Evolutionary conservation across 2,329 filamentous ascomycete species (phyloP), one percentile per base, ranked within the genome.

Genomic region (Pezicula neosporulosa): DNA sequence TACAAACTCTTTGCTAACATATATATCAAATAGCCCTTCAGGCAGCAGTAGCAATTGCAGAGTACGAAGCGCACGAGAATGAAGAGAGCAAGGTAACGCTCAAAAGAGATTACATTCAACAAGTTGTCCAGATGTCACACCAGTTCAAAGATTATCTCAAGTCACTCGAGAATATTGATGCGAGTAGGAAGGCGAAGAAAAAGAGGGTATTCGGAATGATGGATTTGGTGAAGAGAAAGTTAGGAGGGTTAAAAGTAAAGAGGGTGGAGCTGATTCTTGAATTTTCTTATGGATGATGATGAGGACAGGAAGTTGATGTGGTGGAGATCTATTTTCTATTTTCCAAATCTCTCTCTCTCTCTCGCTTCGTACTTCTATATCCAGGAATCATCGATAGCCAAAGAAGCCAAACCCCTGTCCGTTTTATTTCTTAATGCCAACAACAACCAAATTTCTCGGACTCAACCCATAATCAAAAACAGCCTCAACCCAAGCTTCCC

Each of bases 371-470:
- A n/a, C n/a, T n/a, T n/a, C n/a, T n/a, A n/a, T n/a, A n/a, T n/a
- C n/a, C n/a, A n/a, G n/a, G n/a, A n/a, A n/a, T n/a, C n/a, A n/a
- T n/a, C n/a, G n/a, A n/a, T n/a, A n/a, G n/a, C 21, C 21, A 21
- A 21, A 21, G 21, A 21, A 21, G 3, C 21, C 21, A 21, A 21
- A 21, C 21, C 21, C 21, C 21, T 21, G 21, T 3, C 6, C 9
- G 9, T 30, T 6, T 58, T 48, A 65, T 51, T 49, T 47, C 73
- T 96, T 97, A 46, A 97, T 79, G 1, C 93, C 94, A 28, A 97
- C 92, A 4, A 99, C 88, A 2, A 96, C 93, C 63, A 97, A 69
- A 70, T 99, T 97, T 56, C 94, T 78, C 44, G 94, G 94, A 67
- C 91, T 96, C 65, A 87, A 72, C 36, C 72, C 74, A 68, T 96